Evolutionary conservation across 2,329 filamentous ascomycete genomes (phyloP).

Genomic region (Grosmannia huntii): DNA sequence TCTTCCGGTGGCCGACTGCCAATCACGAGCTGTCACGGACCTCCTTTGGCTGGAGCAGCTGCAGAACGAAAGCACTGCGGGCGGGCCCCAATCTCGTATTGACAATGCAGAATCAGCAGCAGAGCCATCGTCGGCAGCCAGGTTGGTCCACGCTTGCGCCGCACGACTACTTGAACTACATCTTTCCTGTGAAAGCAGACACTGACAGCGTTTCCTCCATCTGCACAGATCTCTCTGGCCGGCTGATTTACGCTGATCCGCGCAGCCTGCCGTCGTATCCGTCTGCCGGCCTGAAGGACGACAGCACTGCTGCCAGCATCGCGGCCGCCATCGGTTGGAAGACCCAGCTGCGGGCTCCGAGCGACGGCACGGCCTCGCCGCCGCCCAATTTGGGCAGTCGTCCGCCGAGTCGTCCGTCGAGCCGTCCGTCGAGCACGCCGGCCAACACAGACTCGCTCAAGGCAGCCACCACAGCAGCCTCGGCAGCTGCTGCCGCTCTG

Average conservation of each 20-base stretch:
- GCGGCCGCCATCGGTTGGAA: slow-evolving; percentile 60
- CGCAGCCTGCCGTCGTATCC: slow-evolving; percentile 65
- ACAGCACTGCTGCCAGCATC: slow-evolving; percentile 53
- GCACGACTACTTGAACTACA: background rate
- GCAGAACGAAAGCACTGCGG: background rate
- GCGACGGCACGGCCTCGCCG: background rate
- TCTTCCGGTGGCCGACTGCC: background rate
- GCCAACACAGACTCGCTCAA: slow-evolving; percentile 7
- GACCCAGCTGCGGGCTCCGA: background rate
- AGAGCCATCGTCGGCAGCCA: background rate
- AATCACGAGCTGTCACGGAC: background rate
- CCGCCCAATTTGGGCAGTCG: background rate
- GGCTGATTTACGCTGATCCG: slow-evolving; percentile 58
- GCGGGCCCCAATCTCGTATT: slow-evolving; percentile 7
- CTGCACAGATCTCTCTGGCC: slow-evolving; percentile 17
- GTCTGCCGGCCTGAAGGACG: slow-evolving; percentile 44
- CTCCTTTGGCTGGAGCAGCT: background rate
- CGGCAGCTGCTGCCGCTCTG: slow-evolving; percentile 7
- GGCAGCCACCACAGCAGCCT: slow-evolving; percentile 9
- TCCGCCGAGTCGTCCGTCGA: background rate
- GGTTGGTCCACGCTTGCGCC: background rate
- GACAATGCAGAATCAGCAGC: slow-evolving; percentile 2
- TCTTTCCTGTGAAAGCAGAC: background rate
- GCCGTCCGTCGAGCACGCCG: background rate
- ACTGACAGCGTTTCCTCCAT: background rate